Evolutionary conservation across 2,329 filamentous ascomycete genomes (phyloP).

Genomic region (Lomentospora prolificans): DNA sequence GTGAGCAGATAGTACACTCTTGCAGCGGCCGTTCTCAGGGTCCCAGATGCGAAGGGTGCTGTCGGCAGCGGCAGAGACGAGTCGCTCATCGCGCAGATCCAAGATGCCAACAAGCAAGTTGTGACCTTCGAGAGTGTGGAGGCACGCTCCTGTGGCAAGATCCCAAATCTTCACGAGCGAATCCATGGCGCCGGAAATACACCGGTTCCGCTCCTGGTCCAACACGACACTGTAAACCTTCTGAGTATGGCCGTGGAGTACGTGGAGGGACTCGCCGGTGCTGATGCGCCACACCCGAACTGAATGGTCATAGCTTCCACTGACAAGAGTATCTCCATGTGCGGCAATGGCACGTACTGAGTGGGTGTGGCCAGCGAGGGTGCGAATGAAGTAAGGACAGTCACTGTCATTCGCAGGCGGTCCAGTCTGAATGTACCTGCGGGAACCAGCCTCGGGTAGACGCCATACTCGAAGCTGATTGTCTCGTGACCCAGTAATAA

Average conservation of each 20-base stretch:
- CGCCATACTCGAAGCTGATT: constrained; percentile 93
- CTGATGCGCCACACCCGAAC: constrained; percentile 97
- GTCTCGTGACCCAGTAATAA: constrained; percentile 94
- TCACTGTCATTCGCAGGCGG: constrained; percentile 65
- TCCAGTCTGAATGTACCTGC: constrained; percentile 68
- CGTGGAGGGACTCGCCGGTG: constrained; percentile 78
- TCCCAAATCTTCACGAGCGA: constrained; percentile 98
- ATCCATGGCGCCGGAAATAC: constrained; percentile 98
- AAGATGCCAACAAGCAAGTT: constrained; percentile 84
- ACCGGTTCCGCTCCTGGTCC: constrained; percentile 83
- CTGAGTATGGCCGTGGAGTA: constrained; percentile 74
- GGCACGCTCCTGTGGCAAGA: constrained; percentile 69
- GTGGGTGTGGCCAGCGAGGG: constrained; percentile 76
- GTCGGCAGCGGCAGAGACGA: constrained; percentile 92
- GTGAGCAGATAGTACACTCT: constrained; percentile 81
- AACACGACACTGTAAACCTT: constrained; percentile 98
- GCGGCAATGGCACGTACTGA: constrained; percentile 95
- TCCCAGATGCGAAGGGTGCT: constrained; percentile 96
- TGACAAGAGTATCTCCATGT: constrained; percentile 90
- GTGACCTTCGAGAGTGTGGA: constrained; percentile 89
- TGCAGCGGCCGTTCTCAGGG: constrained; percentile 82
- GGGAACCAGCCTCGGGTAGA: constrained; percentile 70
- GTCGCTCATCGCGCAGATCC: constrained; percentile 77
- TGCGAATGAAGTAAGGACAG: constrained; percentile 90
- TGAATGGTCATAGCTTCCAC: constrained; percentile 90